These are phyloP conservation scores for Ophiorrhiza pumila DNA, from an alignment of 257 asterid species.

Conservation along the genomic window DNA sequence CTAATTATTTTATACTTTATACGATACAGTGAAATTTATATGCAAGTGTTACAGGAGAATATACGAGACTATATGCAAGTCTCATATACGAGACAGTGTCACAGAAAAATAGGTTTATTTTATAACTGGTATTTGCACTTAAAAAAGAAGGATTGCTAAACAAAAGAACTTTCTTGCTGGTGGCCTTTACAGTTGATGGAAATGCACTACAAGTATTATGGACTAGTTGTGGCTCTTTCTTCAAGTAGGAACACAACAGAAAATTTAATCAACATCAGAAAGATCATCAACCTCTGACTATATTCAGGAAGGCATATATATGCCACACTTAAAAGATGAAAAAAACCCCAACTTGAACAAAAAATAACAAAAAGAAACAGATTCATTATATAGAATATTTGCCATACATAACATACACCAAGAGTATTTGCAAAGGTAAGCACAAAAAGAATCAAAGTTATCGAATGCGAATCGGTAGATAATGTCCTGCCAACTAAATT, in stretches of 20 bases:
- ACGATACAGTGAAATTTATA: too few species aligned
- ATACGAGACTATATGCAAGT: too few species aligned
- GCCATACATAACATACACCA: background rate
- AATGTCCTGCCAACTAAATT: constrained; percentile 24
- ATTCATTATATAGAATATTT: background rate
- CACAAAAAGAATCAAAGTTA: constrained; percentile 18
- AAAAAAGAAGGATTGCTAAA: too few species aligned
- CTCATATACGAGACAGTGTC: too few species aligned
- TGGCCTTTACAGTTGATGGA: too few species aligned
- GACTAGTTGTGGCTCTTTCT: background rate
- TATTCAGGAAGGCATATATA: background rate
- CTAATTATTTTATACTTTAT: too few species aligned
- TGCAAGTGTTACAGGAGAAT: too few species aligned
- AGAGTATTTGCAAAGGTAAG: background rate
- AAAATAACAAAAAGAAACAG: too few species aligned
- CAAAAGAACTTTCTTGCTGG: too few species aligned
- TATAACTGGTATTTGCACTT: too few species aligned
- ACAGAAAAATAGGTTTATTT: too few species aligned
- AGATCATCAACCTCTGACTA: background rate
- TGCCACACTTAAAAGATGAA: background rate
- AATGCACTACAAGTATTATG: too few species aligned
- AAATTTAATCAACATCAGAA: background rate
- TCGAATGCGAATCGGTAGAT: constrained; percentile 8
- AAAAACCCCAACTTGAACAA: background rate
- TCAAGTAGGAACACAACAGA: background rate